Evolutionary conservation across 805 yeast species (phyloP).

Genomic region (Dipodascopsis uninucleata): DNA sequence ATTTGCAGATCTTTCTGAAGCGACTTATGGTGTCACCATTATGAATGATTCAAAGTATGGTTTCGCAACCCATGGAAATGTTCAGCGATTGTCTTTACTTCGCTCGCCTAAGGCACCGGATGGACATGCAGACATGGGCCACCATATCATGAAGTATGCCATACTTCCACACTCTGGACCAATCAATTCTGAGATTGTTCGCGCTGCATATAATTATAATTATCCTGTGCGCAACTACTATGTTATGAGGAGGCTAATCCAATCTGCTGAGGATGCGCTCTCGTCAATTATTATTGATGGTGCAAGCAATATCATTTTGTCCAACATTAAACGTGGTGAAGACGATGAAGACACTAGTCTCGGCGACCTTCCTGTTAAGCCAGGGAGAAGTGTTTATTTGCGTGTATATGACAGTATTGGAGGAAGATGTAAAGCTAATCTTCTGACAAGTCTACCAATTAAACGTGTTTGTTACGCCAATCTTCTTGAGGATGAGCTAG

Average conservation of each 20-base stretch:
- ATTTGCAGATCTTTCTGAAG: constrained; percentile 87
- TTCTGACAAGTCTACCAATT: constrained; percentile 50
- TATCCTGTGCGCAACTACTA: constrained; percentile 40
- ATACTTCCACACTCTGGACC: constrained; percentile 76
- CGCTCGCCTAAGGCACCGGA: constrained; percentile 95
- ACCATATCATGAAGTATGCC: constrained; percentile 78
- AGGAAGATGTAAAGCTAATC: constrained; percentile 57
- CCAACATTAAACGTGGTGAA: constrained; percentile 83
- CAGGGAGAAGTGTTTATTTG: constrained; percentile 53
- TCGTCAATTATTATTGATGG: constrained; percentile 43
- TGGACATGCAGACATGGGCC: constrained; percentile 90
- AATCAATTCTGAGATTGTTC: constrained; percentile 57
- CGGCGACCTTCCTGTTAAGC: constrained; percentile 42
- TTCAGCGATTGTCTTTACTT: constrained; percentile 78
- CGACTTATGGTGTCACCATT: constrained; percentile 78
- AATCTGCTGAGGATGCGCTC: constrained; percentile 32
- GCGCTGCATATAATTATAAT: constrained; percentile 77
- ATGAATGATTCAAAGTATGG: constrained; percentile 88
- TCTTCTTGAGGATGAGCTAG: constrained; percentile 41
- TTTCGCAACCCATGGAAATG: constrained; percentile 87
- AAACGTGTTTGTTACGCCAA: constrained; percentile 50
- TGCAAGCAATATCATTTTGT: constrained; percentile 58
- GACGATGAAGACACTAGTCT: constrained; percentile 54
- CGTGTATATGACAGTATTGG: constrained; percentile 88
- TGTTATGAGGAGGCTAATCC: constrained; percentile 20